Base-by-base conservation (phyloP, 805 yeast genomes). In the Sugiyamaella lignohabitans region DNA sequence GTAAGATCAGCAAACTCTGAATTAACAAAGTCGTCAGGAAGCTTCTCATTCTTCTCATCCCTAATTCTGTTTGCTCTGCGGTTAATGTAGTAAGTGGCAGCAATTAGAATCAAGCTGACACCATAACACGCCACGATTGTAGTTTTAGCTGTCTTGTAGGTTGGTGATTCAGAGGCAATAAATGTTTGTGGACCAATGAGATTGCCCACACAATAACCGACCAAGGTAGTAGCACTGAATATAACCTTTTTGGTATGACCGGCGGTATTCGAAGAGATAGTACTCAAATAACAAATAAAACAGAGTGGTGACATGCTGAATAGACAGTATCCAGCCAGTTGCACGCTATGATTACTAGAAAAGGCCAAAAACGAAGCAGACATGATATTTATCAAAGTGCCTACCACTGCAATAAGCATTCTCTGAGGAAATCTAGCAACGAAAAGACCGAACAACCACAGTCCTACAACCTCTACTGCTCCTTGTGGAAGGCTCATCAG, bases 51-150 rank as follows among this genome's bases (percentile, higher is more conserved):
- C 11, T 27, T 27, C 30, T 27, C n/a, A n/a, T n/a, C n/a, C n/a
- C n/a, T n/a, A n/a, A n/a, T 27, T 27, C 11, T 27, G 30, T 76
- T 82, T 58, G 82, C 72, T 40, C 47, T 44, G 18, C 40, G 48
- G 21, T 45, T 40, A 17, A 57, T 38, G 10, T 11, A 27, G 8
- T 47, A 18, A 6, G 69, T 42, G 70, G 52, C 23, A n/a, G n/a
- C n/a, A n/a, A n/a, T n/a, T 76, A 79, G 34, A 70, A 61, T 52
- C 72, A 70, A 45, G 8, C 48, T 6, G 11, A 27, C 11, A 6
- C 6, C 30, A 27, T 27, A 74, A 2, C 81, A 71, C 67, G 49
- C 83, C 63, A 50, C 56, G 78, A 45, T 76, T 69, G 63, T 79
- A 69, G 23, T 80, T n/a, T 27, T 27, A 27, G 30, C 30, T 6